Evolutionary conservation across 139 green algal species (phyloP), one percentile per base, ranked within the genome.

Genomic region (Dunaliella primolecta): DNA sequence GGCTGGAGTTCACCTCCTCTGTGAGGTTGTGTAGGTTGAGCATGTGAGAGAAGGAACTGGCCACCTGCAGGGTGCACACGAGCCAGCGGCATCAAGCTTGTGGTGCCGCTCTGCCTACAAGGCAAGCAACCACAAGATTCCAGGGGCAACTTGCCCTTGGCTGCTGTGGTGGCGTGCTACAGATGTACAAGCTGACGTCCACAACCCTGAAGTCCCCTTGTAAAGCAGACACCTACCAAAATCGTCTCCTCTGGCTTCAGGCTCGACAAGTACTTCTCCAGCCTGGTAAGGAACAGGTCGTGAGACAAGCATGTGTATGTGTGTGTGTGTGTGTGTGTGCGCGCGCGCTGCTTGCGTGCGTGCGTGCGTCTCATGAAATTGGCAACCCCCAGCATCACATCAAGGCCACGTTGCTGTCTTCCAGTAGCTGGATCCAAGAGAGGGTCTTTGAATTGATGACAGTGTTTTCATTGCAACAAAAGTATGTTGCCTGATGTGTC

Each of bases 1-100:
- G 89, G 1, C 91, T 92, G 70, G 92, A 94, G 83, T 87, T 83
- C 55, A 87, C 83, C 70, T 96, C 94, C 87, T 98, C 95, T 1
- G 93, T 95, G 36, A 98, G 90, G 84, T 98, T 98, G 93, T 98
- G 95, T 86, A 98, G 92, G 87, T 97, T 98, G 76, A 98, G 90
- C 89, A 98, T 95, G 86, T 98, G 94, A 11, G 90, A 95, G 86
- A 98, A 98, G 30, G 93, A 89, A 76, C 85, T 93, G 33, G 95
- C 89, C 23, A 97, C 94, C 94, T 97, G 90, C 34, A 30, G 70
- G 29, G 25, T 72, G 32, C 11, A 72, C 24, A 36, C 1, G n/a
- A 80, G n/a, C 24, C 64, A 79, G 70, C 36, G 3, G 36, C 38
- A 33, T 37, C 27, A 77, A 36, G 0, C 25, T 36, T 21, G 20